These are phyloP conservation scores for Priceomyces medius DNA, from an alignment of 805 yeast species.

Conservation along the genomic window DNA sequence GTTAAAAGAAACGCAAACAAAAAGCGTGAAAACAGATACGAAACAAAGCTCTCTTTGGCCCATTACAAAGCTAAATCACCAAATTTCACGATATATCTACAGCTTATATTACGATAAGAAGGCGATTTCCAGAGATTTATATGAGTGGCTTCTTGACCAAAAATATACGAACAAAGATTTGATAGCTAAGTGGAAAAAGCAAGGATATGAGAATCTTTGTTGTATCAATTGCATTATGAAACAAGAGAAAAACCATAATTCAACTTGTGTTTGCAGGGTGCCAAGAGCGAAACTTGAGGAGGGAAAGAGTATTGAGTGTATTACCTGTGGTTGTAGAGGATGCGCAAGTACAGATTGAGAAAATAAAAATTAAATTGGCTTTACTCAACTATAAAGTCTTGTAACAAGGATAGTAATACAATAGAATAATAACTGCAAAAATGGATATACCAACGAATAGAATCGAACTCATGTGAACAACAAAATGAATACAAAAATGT, in stretches of 20 bases:
- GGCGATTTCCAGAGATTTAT: constrained; percentile 63
- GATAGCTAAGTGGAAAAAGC: constrained; percentile 79
- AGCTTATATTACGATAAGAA: constrained; percentile 70
- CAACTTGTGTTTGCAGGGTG: constrained; percentile 83
- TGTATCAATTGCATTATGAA: constrained; percentile 75
- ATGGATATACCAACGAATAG: not conserved
- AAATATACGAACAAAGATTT: constrained; percentile 65
- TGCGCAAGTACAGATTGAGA: constrained; percentile 70
- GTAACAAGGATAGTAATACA: constrained; percentile 3
- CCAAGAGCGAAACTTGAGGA: constrained; percentile 56
- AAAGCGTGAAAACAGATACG: constrained; percentile 39
- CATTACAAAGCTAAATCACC: constrained; percentile 67
- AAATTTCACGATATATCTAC: constrained; percentile 72
- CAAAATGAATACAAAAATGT: not conserved
- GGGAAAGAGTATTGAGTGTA: constrained; percentile 48
- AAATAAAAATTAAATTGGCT: not conserved
- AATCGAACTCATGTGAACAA: not conserved
- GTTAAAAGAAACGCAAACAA: constrained; percentile 49
- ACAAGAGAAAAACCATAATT: constrained; percentile 55
- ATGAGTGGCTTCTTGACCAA: constrained; percentile 70
- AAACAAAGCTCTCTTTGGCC: constrained; percentile 67
- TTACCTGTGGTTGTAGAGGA: constrained; percentile 83
- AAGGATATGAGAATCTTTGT: constrained; percentile 84
- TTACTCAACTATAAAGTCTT: constrained; percentile 3
- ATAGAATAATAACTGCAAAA: not conserved